Percentiles rank a stretch among this genome's conserved stretches.
Evolutionary conservation across 495 filamentous ascomycete genomes (phyloP).

Genomic region (Xylaria curta): DNA sequence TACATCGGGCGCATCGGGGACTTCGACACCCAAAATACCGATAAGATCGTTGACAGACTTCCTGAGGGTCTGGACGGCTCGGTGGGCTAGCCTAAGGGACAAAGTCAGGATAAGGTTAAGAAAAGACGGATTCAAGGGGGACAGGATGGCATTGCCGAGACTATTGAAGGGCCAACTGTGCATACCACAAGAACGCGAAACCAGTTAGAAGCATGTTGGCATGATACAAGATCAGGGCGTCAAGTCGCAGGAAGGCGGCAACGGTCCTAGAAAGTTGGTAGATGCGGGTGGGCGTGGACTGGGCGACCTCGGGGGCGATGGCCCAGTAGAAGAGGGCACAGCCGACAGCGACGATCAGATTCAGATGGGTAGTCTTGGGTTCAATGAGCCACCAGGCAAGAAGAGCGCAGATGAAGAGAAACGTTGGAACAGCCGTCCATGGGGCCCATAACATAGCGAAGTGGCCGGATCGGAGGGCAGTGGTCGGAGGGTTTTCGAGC

Average conservation of each 20-base stretch:
- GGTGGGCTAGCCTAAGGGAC: constrained; percentile 39
- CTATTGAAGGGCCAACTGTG: neutral
- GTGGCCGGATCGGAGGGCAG: constrained; percentile 35
- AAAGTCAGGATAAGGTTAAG: constrained; percentile 25
- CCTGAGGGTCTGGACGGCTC: constrained; percentile 80
- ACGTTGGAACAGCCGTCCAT: constrained; percentile 54
- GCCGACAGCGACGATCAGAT: constrained; percentile 52
- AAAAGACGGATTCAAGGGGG: neutral
- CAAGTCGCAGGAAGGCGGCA: constrained; percentile 44
- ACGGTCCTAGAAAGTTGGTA: constrained; percentile 45
- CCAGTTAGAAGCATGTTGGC: constrained; percentile 55
- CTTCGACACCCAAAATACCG: constrained; percentile 87
- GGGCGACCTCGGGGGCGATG: constrained; percentile 50
- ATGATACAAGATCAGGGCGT: constrained; percentile 48
- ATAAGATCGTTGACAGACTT: constrained; percentile 91
- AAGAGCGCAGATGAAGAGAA: constrained; percentile 57
- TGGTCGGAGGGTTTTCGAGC: neutral
- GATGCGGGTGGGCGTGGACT: constrained; percentile 44
- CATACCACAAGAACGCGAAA: constrained; percentile 52
- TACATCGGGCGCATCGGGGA: constrained; percentile 86
- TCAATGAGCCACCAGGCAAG: constrained; percentile 58
- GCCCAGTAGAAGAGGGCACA: constrained; percentile 55
- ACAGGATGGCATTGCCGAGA: neutral
- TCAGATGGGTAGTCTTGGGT: constrained; percentile 53
- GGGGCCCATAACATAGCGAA: constrained; percentile 60